A percentile compares a stretch with the other conserved stretches of the same genome.
These are phyloP conservation scores for Dipteronia dyeriana DNA, from an alignment of 345 rosid genomes.

Conservation along the genomic window DNA sequence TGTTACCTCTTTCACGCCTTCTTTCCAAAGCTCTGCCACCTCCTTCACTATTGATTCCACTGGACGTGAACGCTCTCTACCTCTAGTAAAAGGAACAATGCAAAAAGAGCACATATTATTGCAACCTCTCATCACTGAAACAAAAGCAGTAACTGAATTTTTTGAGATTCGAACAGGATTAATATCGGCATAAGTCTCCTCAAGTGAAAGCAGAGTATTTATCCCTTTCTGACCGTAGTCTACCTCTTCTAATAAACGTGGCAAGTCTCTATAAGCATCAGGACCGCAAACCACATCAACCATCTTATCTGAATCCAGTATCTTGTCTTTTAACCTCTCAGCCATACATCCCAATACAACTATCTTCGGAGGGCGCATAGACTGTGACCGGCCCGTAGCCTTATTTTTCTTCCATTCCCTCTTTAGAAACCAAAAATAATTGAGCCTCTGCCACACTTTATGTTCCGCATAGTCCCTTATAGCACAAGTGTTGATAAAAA, in stretches of 20 bases:
- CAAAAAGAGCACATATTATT: constrained; percentile 98
- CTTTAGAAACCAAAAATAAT: constrained; percentile 94
- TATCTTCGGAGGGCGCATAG: constrained; percentile 77
- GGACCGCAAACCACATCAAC: constrained; percentile 98
- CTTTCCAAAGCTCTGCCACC: constrained; percentile 79
- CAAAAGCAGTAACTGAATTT: constrained; percentile 74
- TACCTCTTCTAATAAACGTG: constrained; percentile 77
- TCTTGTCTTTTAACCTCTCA: constrained; percentile 88
- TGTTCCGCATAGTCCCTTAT: constrained; percentile 94
- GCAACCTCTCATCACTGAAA: constrained; percentile 94
- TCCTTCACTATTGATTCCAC: constrained; percentile 87
- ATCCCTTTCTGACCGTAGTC: constrained; percentile 93
- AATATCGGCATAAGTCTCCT: constrained; percentile 95
- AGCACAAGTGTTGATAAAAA: constrained; percentile 87
- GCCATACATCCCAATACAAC: constrained; percentile 99
- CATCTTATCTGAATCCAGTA: constrained; percentile 93
- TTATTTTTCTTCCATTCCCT: constrained; percentile 84
- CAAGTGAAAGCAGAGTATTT: constrained; percentile 89
- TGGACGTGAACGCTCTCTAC: constrained; percentile 87
- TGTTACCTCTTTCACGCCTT: constrained; percentile 90
- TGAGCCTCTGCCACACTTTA: constrained; percentile 95
- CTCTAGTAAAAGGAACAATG: constrained; percentile 95
- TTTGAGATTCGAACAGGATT: constrained; percentile 72
- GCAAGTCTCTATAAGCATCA: constrained; percentile 93
- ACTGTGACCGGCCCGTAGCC: constrained; percentile 64